Base-by-base conservation (phyloP, 2,329 filamentous ascomycete genomes). In the Amylocarpus encephaloides region DNA sequence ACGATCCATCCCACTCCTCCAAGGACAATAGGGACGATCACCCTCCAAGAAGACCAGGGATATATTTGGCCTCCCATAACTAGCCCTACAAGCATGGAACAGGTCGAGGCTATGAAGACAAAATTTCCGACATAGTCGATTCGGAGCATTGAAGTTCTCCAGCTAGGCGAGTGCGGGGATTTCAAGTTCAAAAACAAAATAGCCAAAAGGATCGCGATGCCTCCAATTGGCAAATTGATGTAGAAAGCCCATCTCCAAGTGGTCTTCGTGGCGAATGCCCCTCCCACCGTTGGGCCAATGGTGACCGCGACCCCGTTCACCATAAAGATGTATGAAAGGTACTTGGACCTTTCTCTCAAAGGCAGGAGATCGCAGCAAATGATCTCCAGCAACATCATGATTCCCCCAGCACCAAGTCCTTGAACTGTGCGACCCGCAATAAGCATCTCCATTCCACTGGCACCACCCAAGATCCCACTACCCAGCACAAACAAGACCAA, bases 311-410 rank as follows among this genome's bases (percentile, higher is more conserved):
- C 34, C n/a, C 22, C 45, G 35, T 15, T 22, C 3, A 38, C 16
- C 29, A 35, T 18, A 34, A 19, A 33, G n/a, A 47, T n/a, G 19
- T 15, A 16, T 10, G 34, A 16, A 3, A 29, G 18, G 40, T 47
- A 75, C 11, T 69, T 63, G 9, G 68, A 70, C 39, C 75, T 63
- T 52, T 75, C 67, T 11, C 69, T 62, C 16, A 78, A 61, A 0
- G 74, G 71, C 1, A 77, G 68, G 5, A 78, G 60, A 50, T 78
- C 76, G 19, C 69, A 72, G 3, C 76, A 63, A n/a, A 79, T 68
- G 49, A 77, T 70, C 22, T 72, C 70, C 3, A 69, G 65, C 4
- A 77, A 62, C 35, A 73, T 58, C 45, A 67, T 68, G 53, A 73
- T 68, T 0, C 73, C 74, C 2, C 71, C 73, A 1, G 64, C 69